Conservation (phyloP, 805 yeast genomes). For the Cyberlindnera mississippiensis region DNA sequence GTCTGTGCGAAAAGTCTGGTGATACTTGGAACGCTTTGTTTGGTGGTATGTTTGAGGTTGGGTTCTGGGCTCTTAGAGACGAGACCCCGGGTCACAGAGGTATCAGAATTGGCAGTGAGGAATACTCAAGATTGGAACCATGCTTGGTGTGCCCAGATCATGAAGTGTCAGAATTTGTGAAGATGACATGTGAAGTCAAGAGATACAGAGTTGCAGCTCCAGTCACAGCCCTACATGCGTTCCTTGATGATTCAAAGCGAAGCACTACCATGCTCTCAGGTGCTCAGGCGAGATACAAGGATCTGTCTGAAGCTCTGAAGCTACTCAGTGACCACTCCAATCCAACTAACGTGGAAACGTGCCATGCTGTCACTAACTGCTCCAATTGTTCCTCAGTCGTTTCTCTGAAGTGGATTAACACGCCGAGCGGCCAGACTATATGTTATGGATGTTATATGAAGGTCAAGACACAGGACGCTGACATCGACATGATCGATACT, state of each 20-base stretch:
- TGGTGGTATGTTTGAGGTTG: constrained; percentile 41
- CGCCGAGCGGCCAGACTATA: not conserved
- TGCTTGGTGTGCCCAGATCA: constrained; percentile 42
- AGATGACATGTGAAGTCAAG: constrained; percentile 23
- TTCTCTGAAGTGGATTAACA: constrained; percentile 18
- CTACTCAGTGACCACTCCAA: not conserved
- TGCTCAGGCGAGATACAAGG: constrained; percentile 39
- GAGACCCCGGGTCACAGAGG: constrained; percentile 23
- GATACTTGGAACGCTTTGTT: constrained; percentile 38
- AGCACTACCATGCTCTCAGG: constrained; percentile 18
- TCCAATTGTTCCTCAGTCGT: constrained; percentile 4
- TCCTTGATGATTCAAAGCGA: constrained; percentile 21
- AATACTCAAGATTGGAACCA: constrained; percentile 41
- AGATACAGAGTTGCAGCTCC: constrained; percentile 13
- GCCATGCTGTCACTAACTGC: not conserved
- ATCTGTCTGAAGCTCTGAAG: constrained; percentile 26
- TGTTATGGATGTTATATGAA: constrained; percentile 17
- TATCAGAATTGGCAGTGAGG: constrained; percentile 19
- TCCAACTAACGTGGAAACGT: not conserved
- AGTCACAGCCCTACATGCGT: constrained; percentile 18
- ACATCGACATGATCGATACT: not conserved
- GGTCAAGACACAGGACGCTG: not conserved
- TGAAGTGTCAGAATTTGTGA: constrained; percentile 19
- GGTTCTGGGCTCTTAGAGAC: constrained; percentile 38
- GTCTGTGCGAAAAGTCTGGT: constrained; percentile 47